Percentiles rank a stretch among this genome's conserved stretches.
Evolutionary conservation across 2,329 filamentous ascomycete species (phyloP).

Genomic region (Phoma sp.): DNA sequence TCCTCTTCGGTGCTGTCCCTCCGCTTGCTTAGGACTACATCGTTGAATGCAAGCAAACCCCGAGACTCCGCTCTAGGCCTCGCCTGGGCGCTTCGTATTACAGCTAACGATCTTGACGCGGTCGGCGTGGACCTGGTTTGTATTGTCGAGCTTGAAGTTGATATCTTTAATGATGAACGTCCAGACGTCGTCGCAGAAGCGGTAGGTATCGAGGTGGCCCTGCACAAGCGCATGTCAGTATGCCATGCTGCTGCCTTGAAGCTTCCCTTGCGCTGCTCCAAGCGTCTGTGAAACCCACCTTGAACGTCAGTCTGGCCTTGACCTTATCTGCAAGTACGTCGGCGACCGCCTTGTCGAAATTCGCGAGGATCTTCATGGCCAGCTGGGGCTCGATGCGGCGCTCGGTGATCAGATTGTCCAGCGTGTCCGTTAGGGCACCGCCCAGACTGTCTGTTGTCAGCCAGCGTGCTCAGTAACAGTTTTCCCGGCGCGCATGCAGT

Average conservation of each 20-base stretch:
- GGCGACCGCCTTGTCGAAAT: conserved; percentile 93
- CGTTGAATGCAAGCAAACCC: conserved; percentile 9
- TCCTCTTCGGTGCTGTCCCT: background rate
- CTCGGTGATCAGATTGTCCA: conserved; percentile 94
- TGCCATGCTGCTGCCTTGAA: conserved; percentile 1
- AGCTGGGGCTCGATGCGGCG: conserved; percentile 96
- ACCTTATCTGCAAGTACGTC: conserved; percentile 92
- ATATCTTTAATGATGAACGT: conserved; percentile 99
- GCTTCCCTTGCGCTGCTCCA: background rate
- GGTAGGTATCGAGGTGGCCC: conserved; percentile 97
- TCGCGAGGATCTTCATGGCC: conserved; percentile 96
- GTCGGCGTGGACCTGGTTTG: conserved; percentile 77
- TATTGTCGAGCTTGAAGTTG: conserved; percentile 95
- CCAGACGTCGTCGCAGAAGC: conserved; percentile 99
- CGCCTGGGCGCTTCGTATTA: conserved; percentile 82
- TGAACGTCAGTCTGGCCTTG: conserved; percentile 89
- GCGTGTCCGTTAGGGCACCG: conserved; percentile 90
- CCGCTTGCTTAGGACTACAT: background rate
- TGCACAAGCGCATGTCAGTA: conserved; percentile 50
- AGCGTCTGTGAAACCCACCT: conserved; percentile 65
- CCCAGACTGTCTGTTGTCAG: conserved; percentile 74
- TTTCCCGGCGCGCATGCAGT: conserved; percentile 47
- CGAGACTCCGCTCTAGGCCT: conserved; percentile 49
- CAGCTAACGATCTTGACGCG: conserved; percentile 99
- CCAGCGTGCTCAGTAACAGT: conserved; percentile 13